phyloP scores from a whole-genome alignment of 2,329 filamentous ascomycete species.

The Diaporthe velutina region DNA sequence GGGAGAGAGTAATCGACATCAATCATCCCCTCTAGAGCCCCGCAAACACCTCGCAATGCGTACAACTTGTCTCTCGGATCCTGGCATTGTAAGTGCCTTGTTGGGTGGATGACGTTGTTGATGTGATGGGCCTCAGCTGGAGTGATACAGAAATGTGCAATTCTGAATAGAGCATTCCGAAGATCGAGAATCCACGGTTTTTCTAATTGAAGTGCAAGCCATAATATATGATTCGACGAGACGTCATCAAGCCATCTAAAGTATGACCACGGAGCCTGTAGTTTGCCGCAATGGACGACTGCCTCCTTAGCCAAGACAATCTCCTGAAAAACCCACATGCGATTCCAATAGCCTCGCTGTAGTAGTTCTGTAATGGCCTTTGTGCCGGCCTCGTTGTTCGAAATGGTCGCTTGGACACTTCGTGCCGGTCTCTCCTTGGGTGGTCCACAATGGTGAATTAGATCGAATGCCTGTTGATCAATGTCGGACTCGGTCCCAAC shows the following conservation, averaged over 20 bases:
- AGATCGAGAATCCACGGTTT: background rate
- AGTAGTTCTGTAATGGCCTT: background rate
- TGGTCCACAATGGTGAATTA: background rate
- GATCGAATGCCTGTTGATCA: background rate
- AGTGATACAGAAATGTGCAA: background rate
- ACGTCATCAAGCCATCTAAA: background rate
- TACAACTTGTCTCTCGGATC: constrained; percentile 12
- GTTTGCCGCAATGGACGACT: background rate
- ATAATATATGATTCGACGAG: background rate
- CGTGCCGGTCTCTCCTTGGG: background rate
- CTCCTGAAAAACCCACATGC: constrained; percentile 10
- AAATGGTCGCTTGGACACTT: background rate
- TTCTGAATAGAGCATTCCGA: background rate
- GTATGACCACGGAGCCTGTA: background rate
- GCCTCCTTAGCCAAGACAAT: background rate
- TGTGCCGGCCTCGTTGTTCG: background rate
- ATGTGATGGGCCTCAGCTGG: background rate
- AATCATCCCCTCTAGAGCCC: background rate
- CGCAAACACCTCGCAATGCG: background rate
- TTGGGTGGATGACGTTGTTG: constrained; percentile 2
- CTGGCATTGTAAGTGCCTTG: background rate
- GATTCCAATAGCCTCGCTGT: background rate
- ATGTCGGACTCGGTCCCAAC: background rate
- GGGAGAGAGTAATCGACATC: background rate
- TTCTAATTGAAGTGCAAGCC: background rate